Conservation (phyloP, 495 filamentous ascomycete species). For the Daldinia concentrica region DNA sequence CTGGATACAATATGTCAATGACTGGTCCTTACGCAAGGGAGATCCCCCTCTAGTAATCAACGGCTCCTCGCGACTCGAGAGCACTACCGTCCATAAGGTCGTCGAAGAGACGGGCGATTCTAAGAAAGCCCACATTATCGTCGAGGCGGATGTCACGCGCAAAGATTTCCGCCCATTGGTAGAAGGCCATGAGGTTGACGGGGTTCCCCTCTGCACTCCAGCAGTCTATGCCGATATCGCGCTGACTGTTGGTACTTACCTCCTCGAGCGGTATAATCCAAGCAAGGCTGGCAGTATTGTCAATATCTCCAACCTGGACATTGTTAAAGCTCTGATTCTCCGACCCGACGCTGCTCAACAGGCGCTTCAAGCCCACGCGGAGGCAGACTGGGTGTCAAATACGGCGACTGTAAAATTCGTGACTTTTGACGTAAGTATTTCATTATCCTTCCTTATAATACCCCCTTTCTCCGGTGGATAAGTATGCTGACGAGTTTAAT, state of each 20-base stretch:
- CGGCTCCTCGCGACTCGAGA: slow-evolving; percentile 8
- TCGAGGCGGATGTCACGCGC: slow-evolving; percentile 4
- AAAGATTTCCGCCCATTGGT: slow-evolving; percentile 5
- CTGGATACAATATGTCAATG: slow-evolving; percentile 72
- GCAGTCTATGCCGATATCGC: slow-evolving; percentile 71
- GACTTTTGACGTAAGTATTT: not conserved
- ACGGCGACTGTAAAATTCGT: not conserved
- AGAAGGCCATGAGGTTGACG: slow-evolving; percentile 6
- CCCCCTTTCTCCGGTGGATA: too few relatives aligned
- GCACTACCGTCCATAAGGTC: slow-evolving; percentile 47
- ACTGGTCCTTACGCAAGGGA: slow-evolving; percentile 67
- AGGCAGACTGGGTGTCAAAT: slow-evolving; percentile 3
- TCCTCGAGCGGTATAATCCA: slow-evolving; percentile 56
- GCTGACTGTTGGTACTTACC: slow-evolving; percentile 64
- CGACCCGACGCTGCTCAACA: not conserved
- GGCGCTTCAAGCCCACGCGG: not conserved
- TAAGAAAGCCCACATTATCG: slow-evolving; percentile 51
- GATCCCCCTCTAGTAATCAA: slow-evolving; percentile 42
- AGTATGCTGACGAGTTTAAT: not conserved
- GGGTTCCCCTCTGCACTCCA: slow-evolving; percentile 49
- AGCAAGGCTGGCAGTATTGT: slow-evolving; percentile 42
- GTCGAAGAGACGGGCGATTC: slow-evolving; percentile 65
- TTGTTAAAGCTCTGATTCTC: slow-evolving; percentile 62
- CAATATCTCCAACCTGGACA: slow-evolving; percentile 59
- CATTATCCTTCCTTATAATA: not conserved